Conservation (phyloP, 2,329 filamentous ascomycete species). For the Ramularia endophylla region DNA sequence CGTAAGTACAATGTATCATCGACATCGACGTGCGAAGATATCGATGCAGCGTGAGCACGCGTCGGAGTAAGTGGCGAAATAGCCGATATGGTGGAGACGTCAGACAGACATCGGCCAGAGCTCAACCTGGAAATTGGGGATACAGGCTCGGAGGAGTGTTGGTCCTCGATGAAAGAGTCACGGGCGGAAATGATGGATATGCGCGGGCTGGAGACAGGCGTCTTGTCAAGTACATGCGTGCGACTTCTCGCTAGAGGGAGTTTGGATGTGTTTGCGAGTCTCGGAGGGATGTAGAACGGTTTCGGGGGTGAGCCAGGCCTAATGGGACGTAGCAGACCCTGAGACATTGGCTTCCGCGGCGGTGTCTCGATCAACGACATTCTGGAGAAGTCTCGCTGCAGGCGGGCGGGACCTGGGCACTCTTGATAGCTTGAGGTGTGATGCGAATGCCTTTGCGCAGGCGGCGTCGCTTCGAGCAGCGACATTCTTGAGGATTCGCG, state of each 20-base stretch:
- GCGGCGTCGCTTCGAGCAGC: background rate
- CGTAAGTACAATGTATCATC: slow-evolving; percentile 8
- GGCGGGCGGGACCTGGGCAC: background rate
- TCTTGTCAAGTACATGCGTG: too few relatives aligned
- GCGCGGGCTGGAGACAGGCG: too few relatives aligned
- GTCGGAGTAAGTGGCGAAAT: slow-evolving; percentile 6
- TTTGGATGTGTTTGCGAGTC: slow-evolving; percentile 6
- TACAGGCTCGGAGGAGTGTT: background rate
- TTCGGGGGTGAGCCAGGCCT: slow-evolving; percentile 26
- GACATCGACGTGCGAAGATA: background rate
- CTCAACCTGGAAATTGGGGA: slow-evolving; percentile 7
- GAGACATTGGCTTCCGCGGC: slow-evolving; percentile 11
- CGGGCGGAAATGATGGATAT: too few relatives aligned
- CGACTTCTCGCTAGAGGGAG: too few relatives aligned
- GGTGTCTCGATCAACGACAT: slow-evolving; percentile 13
- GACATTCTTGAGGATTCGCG: slow-evolving; percentile 7
- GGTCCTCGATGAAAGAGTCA: too few relatives aligned
- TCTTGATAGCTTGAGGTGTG: slow-evolving; percentile 11
- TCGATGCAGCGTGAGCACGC: too few relatives aligned
- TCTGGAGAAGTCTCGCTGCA: slow-evolving; percentile 13
- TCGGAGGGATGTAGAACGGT: slow-evolving; percentile 19
- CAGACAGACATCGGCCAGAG: slow-evolving; percentile 6
- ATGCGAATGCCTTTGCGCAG: slow-evolving; percentile 3
- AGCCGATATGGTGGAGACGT: slow-evolving; percentile 11
- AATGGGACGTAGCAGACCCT: slow-evolving; percentile 22